Evolutionary conservation across 2,329 filamentous ascomycete genomes (phyloP).

Genomic region (Tolypocladium album): DNA sequence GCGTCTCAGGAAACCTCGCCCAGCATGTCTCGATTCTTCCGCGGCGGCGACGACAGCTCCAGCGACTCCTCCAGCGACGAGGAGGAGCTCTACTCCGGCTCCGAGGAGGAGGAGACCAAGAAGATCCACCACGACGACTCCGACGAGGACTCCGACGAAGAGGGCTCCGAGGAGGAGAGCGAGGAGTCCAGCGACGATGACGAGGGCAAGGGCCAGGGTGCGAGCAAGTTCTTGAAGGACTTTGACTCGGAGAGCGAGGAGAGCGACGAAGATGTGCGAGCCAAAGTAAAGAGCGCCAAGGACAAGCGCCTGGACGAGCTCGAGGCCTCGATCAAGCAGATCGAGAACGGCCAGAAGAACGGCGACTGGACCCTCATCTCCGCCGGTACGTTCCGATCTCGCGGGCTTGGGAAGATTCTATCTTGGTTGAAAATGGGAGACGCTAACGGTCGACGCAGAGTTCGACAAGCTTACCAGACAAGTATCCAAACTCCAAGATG

Average conservation of each 20-base stretch:
- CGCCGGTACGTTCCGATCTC: constrained; percentile 50
- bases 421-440: not conserved
- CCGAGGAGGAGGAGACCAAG: constrained; percentile 33
- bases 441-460: constrained; percentile 40
- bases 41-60: constrained; percentile 83
- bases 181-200: constrained; percentile 52
- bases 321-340: constrained; percentile 77
- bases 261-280: constrained; percentile 76
- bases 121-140: constrained; percentile 21
- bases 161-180: constrained; percentile 37
- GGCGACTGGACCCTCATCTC: constrained; percentile 94
- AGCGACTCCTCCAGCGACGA: constrained; percentile 93
- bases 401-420: not conserved
- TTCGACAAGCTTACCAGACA: constrained; percentile 92
- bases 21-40: constrained; percentile 95
- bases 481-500: constrained; percentile 65
- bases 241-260: constrained; percentile 66
- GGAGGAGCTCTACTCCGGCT: constrained; percentile 74
- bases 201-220: constrained; percentile 57
- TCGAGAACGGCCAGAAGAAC: constrained; percentile 96
- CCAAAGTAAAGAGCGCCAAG: constrained; percentile 92
- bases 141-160: constrained; percentile 32
- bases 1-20: constrained; percentile 13
- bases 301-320: constrained; percentile 95
- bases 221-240: constrained; percentile 73